A percentile compares a stretch with the other conserved stretches of the same genome.
Evolutionary conservation across 1,284 basidiomycete genomes (phyloP).

Genomic region (Retiboletus flavoniger): DNA sequence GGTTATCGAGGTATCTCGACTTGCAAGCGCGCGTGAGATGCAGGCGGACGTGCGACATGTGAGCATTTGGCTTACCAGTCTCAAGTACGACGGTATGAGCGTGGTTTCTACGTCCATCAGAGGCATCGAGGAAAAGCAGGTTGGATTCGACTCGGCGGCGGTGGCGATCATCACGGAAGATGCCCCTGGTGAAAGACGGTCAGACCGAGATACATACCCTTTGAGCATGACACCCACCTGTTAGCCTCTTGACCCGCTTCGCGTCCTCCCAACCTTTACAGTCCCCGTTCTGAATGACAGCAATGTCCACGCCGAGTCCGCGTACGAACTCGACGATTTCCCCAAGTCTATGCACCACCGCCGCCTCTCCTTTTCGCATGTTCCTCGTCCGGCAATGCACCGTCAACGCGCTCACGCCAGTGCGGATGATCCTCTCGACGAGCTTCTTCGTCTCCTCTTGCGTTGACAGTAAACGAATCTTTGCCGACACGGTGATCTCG

Average conservation of each 20-base stretch:
- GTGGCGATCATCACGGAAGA: constrained; percentile 95
- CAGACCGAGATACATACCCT: background rate
- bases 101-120: constrained; percentile 68
- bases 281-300: constrained; percentile 94
- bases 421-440: constrained; percentile 82
- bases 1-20: constrained; percentile 72
- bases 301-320: constrained; percentile 66
- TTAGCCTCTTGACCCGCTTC: constrained; percentile 68
- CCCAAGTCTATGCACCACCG: constrained; percentile 74
- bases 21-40: constrained; percentile 24
- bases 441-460: constrained; percentile 87
- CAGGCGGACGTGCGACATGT: background rate
- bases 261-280: constrained; percentile 81
- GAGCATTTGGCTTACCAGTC: constrained; percentile 54
- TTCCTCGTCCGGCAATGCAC: constrained; percentile 94
- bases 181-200: constrained; percentile 54
- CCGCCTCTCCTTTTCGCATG: constrained; percentile 86
- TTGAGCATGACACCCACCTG: constrained; percentile 49
- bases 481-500: constrained; percentile 83
- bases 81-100: constrained; percentile 75
- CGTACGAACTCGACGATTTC: constrained; percentile 85
- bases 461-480: constrained; percentile 87
- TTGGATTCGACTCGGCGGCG: constrained; percentile 90
- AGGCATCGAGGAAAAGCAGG: constrained; percentile 76
- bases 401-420: constrained; percentile 87